Conservation (phyloP, 2,329 filamentous ascomycete genomes). For the Gnomoniopsis sp. region DNA sequence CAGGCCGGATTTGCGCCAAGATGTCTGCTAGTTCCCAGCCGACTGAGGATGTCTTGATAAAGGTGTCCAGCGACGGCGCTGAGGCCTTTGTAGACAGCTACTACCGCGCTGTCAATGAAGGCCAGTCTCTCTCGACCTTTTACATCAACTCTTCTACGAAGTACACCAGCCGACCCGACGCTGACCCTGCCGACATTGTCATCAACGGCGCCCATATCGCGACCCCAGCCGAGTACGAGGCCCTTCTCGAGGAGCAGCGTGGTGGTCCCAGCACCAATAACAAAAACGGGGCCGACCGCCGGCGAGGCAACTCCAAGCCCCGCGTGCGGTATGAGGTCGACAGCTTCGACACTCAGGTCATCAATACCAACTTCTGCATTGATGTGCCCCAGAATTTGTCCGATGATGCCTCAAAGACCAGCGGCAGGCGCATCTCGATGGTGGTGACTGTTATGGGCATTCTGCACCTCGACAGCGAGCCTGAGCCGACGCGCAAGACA, state of each 20-base stretch:
- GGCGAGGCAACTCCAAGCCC: slow-evolving; percentile 20
- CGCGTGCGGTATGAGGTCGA: slow-evolving; percentile 67
- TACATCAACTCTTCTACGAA: slow-evolving; percentile 61
- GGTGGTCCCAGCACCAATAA: slow-evolving; percentile 11
- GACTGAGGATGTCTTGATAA: slow-evolving; percentile 40
- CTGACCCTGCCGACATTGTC: slow-evolving; percentile 63
- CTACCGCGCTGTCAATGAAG: slow-evolving; percentile 69
- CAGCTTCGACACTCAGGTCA: slow-evolving; percentile 71
- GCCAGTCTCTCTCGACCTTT: slow-evolving; percentile 59
- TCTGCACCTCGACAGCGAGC: slow-evolving; percentile 64
- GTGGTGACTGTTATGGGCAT: slow-evolving; percentile 71
- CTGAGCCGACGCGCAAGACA: slow-evolving; percentile 60
- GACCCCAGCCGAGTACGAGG: slow-evolving; percentile 62
- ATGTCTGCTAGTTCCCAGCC: slow-evolving; percentile 9
- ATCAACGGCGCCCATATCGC: slow-evolving; percentile 72
- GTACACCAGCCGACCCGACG: slow-evolving; percentile 39
- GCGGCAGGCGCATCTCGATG: slow-evolving; percentile 63
- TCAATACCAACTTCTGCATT: slow-evolving; percentile 64
- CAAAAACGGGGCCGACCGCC: slow-evolving; percentile 8
- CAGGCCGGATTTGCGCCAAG: background rate
- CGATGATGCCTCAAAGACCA: slow-evolving; percentile 34
- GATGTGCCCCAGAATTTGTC: slow-evolving; percentile 49
- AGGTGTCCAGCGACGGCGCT: slow-evolving; percentile 53
- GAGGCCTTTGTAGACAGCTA: slow-evolving; percentile 69
- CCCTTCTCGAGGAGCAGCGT: slow-evolving; percentile 65